Base-by-base conservation (phyloP, 169 alveolate genomes). In the Plasmodium adleri region DNA sequence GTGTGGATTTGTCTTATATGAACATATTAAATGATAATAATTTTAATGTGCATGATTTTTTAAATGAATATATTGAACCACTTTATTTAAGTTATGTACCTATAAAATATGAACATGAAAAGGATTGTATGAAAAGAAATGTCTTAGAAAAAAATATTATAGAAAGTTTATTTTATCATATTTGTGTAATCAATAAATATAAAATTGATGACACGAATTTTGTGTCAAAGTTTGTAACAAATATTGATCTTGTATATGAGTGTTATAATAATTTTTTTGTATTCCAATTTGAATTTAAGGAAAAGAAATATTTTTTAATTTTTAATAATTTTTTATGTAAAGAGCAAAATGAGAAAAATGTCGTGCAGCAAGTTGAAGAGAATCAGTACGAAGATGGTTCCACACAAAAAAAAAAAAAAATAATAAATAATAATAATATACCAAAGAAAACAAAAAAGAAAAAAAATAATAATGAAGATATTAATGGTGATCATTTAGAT, bases 31-130 rank as follows among this genome's bases (percentile, higher is more conserved):
- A 32, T 24, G 85, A 43, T 52, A 43, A 15, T n/a, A 83, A 68
- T 39, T 15, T 39, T 12, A 28, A 58, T 83, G 58, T 83, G 39
- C 56, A 83, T 47, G 70, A 28, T 62, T 45, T 74, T 26, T 58
- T 94, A 88, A 90, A 94, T 39, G 83, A 74, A 74, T 92, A 94
- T 91, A 58, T 94, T 17, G 89, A 90, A 54, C 93, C 90, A 54
- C 26, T 92, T 32, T 76, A 90, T 74, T 76, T 94, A 64, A 94
- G 96, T 20, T 94, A 85, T 71, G 94, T 92, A 47, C 93, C 91
- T 63, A 93, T 93, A 32, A 67, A 68, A 50, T 88, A 75, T 43
- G 87, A 73, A 59, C 50, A 88, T 45, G 78, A 88, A 32, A 74
- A 92, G 49, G 70, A 47, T 24, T 39, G 70, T 7, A 83, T 91